These are phyloP conservation scores for Exophiala oligosperma DNA, from an alignment of 2,329 filamentous ascomycete genomes.

Conservation along the genomic window DNA sequence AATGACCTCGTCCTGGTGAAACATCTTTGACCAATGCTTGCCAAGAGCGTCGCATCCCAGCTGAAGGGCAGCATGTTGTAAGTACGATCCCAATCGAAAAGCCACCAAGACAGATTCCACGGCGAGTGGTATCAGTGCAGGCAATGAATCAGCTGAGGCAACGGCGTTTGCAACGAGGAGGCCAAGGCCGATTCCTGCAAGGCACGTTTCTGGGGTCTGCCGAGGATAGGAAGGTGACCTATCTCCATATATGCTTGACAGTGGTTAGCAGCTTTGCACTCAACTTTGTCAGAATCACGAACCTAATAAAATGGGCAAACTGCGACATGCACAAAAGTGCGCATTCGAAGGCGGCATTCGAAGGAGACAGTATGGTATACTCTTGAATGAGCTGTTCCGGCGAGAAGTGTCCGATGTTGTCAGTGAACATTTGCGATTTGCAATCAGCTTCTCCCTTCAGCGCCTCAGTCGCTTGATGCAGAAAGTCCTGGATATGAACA, in stretches of 20 bases:
- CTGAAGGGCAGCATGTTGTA: neutral
- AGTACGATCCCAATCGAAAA: neutral
- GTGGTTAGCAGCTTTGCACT: neutral
- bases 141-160: neutral
- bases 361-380: neutral
- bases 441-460: neutral
- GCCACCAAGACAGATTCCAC: neutral
- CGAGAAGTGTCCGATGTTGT: neutral
- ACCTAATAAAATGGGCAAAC: neutral
- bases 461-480: neutral
- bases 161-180: neutral
- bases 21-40: neutral
- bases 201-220: neutral
- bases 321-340: neutral
- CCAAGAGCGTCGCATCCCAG: neutral
- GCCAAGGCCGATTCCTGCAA: neutral
- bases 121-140: neutral
- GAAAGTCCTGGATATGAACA: neutral
- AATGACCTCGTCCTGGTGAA: neutral
- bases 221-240: neutral
- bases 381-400: neutral
- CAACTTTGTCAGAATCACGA: neutral
- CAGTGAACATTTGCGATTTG: neutral
- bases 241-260: neutral
- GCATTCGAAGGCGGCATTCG: neutral